phyloP scores from a whole-genome alignment of 495 filamentous ascomycete species.

The Neurospora africana region DNA sequence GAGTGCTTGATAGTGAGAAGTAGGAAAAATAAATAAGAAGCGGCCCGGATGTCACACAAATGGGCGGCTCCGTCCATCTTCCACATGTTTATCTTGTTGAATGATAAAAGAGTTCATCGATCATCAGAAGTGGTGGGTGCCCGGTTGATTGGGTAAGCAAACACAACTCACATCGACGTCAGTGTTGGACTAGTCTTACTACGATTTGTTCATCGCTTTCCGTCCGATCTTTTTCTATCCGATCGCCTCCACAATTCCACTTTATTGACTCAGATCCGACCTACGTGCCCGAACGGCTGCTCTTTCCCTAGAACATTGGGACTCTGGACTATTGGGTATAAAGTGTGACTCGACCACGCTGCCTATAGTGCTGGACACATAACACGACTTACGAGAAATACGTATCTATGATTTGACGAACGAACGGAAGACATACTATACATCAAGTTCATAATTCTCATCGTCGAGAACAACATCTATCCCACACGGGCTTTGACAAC shows the following conservation, averaged over 20 bases:
- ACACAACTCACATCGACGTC: not conserved
- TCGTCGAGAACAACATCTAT: not conserved
- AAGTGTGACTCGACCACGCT: not conserved
- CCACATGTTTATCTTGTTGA: not conserved
- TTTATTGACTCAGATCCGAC: not conserved
- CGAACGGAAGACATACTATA: not conserved
- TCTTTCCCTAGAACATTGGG: not conserved
- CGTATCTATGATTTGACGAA: not conserved
- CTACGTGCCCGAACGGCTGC: not conserved
- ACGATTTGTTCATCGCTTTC: not conserved
- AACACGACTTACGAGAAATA: not conserved
- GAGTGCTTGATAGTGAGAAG: not conserved
- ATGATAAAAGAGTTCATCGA: not conserved
- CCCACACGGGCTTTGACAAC: not conserved
- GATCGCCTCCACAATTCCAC: not conserved
- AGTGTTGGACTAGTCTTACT: not conserved
- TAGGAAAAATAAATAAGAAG: not conserved
- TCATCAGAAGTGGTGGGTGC: not conserved
- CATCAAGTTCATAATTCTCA: not conserved
- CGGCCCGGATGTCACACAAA: not conserved
- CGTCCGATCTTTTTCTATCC: not conserved
- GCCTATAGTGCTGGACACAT: not conserved
- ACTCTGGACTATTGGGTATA: not conserved
- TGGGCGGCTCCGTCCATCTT: not conserved
- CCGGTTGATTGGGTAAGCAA: not conserved